These are phyloP conservation scores for Solanum corneliomulleri DNA, from an alignment of 257 asterid species.

Conservation along the genomic window DNA sequence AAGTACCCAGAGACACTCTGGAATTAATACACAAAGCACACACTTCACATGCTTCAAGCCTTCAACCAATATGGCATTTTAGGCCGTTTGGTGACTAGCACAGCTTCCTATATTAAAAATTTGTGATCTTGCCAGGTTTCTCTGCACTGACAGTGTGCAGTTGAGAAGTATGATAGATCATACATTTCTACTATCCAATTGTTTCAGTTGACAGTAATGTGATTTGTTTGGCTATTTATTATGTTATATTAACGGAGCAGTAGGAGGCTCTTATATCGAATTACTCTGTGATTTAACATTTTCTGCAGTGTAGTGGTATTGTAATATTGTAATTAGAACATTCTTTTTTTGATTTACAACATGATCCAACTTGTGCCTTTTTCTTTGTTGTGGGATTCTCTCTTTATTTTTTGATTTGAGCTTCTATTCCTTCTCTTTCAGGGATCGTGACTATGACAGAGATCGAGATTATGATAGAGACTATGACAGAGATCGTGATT, in stretches of 20 bases:
- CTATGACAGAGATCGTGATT: constrained; percentile 52
- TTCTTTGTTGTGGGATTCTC: not conserved
- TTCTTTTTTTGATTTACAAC: not conserved
- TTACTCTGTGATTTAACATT: not conserved
- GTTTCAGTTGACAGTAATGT: not conserved
- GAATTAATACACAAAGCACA: not conserved
- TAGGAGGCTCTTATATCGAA: not conserved
- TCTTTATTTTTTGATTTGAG: not conserved
- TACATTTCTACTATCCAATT: constrained; percentile 18
- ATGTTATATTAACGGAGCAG: not conserved
- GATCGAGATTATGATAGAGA: constrained; percentile 43
- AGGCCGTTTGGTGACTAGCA: constrained; percentile 25
- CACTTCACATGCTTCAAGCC: constrained; percentile 20
- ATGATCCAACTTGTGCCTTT: not conserved
- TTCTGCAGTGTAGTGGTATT: not conserved
- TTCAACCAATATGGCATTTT: constrained; percentile 28
- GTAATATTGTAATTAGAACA: not conserved
- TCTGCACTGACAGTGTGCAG: constrained; percentile 99
- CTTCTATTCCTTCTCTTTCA: not conserved
- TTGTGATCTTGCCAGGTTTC: constrained; percentile 96
- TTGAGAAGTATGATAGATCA: constrained; percentile 95
- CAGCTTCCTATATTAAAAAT: constrained; percentile 61
- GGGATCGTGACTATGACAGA: constrained; percentile 31
- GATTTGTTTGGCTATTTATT: not conserved
- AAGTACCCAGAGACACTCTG: not conserved